Conservation (phyloP, 2,329 filamentous ascomycete genomes). For the Paecilomyces sp. region DNA sequence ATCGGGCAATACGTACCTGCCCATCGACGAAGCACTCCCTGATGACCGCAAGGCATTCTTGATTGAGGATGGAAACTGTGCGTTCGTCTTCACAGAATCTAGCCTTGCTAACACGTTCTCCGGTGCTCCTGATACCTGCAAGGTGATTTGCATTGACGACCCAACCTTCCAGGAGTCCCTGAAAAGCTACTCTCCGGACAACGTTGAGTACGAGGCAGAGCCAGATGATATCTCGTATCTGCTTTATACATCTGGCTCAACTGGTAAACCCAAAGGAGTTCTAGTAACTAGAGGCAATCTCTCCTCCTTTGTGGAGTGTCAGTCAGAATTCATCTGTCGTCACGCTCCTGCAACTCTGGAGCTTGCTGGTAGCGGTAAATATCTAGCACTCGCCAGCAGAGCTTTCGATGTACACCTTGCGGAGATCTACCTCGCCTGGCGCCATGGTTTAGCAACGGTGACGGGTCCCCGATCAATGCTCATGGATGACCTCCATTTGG, state of each 20-base stretch:
- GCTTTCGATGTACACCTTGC: constrained; percentile 24
- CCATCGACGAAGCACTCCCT: constrained; percentile 25
- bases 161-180: constrained; percentile 9
- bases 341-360: constrained; percentile 15
- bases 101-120: constrained; percentile 11
- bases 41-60: constrained; percentile 22
- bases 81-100: constrained; percentile 21
- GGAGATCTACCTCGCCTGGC: constrained; percentile 25
- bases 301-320: constrained; percentile 22
- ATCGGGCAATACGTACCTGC: constrained; percentile 28
- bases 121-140: constrained; percentile 12
- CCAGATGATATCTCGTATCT: constrained; percentile 36
- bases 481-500: constrained; percentile 17
- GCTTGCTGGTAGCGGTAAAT: constrained; percentile 21
- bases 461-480: constrained; percentile 20
- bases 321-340: constrained; percentile 17
- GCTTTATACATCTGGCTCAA: constrained; percentile 90
- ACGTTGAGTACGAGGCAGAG: constrained; percentile 8
- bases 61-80: constrained; percentile 18
- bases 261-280: constrained; percentile 92
- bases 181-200: constrained; percentile 9
- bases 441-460: constrained; percentile 18
- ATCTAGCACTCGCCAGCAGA: constrained; percentile 25
- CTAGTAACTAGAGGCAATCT: constrained; percentile 66
- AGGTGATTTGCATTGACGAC: constrained; percentile 15